Conservation (phyloP, 2,329 filamentous ascomycete genomes). For the Stromatinia cepivora region DNA sequence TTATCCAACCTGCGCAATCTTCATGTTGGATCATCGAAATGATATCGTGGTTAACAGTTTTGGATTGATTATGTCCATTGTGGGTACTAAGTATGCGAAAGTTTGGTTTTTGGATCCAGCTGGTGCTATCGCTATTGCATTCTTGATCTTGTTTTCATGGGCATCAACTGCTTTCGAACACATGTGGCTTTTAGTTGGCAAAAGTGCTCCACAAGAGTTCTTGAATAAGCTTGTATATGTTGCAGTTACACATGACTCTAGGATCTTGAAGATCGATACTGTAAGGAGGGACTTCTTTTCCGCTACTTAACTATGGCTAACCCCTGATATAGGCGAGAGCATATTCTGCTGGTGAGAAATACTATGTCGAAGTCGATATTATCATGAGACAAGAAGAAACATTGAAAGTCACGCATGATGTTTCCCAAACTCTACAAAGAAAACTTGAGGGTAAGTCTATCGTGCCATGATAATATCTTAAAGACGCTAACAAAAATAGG, state of each 20-base stretch:
- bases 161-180: conserved; percentile 81
- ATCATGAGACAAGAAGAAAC: conserved; percentile 80
- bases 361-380: conserved; percentile 94
- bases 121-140: conserved; percentile 81
- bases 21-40: conserved; percentile 97
- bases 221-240: conserved; percentile 96
- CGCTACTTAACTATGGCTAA: not conserved
- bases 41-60: conserved; percentile 96
- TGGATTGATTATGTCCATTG: conserved; percentile 87
- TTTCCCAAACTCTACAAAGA: conserved; percentile 89
- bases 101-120: conserved; percentile 92
- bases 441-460: conserved; percentile 73
- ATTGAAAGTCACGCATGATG: conserved; percentile 81
- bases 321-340: conserved; percentile 14
- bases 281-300: not conserved
- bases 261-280: conserved; percentile 86
- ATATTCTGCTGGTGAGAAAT: conserved; percentile 46
- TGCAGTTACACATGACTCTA: conserved; percentile 84
- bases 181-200: conserved; percentile 88
- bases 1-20: conserved; percentile 86
- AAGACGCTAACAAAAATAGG: conserved; percentile 4
- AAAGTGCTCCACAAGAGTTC: conserved; percentile 79
- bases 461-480: not conserved
- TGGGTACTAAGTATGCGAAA: conserved; percentile 72
- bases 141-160: conserved; percentile 80